These are phyloP conservation scores for Citrus hindsii DNA, from an alignment of 345 rosid genomes.

Conservation along the genomic window DNA sequence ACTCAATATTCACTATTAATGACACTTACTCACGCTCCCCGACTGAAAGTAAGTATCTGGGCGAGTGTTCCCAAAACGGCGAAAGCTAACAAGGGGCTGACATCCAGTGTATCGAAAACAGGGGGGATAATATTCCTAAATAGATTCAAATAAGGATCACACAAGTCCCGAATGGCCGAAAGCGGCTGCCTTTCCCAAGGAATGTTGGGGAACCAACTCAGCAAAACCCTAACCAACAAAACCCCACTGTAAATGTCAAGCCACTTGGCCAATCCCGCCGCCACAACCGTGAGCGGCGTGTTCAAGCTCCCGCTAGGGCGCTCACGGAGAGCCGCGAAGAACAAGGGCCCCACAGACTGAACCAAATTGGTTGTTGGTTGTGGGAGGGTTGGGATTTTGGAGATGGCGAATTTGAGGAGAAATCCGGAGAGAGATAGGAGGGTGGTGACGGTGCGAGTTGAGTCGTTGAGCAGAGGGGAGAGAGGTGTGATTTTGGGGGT, in stretches of 20 bases:
- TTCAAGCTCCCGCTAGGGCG: constrained; percentile 52
- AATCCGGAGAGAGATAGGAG: constrained; percentile 15
- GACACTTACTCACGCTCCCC: constrained; percentile 20
- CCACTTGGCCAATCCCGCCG: constrained; percentile 86
- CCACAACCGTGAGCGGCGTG: constrained; percentile 82
- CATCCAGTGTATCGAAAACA: constrained; percentile 68
- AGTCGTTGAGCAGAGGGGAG: constrained; percentile 25
- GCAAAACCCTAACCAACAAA: constrained; percentile 87
- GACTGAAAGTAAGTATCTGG: constrained; percentile 56
- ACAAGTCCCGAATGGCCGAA: constrained; percentile 75
- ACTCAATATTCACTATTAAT: background rate
- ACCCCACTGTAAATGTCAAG: constrained; percentile 85
- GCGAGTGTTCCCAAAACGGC: constrained; percentile 72
- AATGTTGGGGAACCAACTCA: constrained; percentile 93
- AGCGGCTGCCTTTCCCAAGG: constrained; percentile 93
- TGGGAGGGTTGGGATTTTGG: background rate
- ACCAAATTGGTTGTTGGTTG: constrained; percentile 1
- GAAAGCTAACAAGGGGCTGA: constrained; percentile 83
- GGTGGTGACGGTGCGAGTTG: constrained; percentile 46
- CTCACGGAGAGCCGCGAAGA: constrained; percentile 64
- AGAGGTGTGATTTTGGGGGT: background rate
- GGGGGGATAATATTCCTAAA: constrained; percentile 88
- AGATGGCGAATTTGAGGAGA: background rate
- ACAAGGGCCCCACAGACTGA: constrained; percentile 40
- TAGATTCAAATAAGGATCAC: constrained; percentile 85